Evolutionary conservation across 169 alveolate genomes (phyloP).

Genomic region (Plasmodium gonderi): DNA sequence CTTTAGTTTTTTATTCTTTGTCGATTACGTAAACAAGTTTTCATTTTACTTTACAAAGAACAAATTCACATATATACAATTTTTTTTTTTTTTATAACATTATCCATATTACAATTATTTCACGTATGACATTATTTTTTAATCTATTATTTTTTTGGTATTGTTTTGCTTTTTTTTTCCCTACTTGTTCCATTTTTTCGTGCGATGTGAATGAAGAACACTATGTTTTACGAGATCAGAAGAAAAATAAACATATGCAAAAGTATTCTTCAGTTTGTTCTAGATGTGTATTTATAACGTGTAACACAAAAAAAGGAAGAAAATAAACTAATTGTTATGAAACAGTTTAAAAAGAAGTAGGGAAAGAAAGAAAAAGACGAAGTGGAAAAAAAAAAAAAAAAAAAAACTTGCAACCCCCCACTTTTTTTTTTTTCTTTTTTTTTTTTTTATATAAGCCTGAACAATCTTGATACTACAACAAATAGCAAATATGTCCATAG

Average conservation of each 20-base stretch:
- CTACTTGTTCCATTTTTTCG: not conserved
- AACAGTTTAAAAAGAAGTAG: not conserved
- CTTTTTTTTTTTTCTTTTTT: not conserved
- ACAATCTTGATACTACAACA: not conserved
- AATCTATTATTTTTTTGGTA: not conserved
- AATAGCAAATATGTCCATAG: constrained; percentile 45
- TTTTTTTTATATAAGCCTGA: not conserved
- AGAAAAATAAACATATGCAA: constrained; percentile 2
- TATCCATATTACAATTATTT: not conserved
- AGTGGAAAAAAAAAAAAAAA: constrained; percentile 1
- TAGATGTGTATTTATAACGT: constrained; percentile 22
- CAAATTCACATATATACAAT: not conserved
- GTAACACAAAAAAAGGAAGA: constrained; percentile 11
- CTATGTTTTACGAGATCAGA: constrained; percentile 6
- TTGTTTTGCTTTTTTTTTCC: not conserved
- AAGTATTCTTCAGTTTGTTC: constrained; percentile 9
- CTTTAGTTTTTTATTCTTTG: not conserved
- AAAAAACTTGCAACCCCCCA: not conserved
- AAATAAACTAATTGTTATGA: constrained; percentile 11
- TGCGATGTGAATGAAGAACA: not conserved
- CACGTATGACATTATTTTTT: not conserved
- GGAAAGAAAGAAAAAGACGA: not conserved
- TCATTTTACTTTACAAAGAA: not conserved
- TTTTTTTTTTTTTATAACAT: not conserved
- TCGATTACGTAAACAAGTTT: not conserved